Base-by-base conservation (phyloP, 805 yeast species). In the Candida maesae region DNA sequence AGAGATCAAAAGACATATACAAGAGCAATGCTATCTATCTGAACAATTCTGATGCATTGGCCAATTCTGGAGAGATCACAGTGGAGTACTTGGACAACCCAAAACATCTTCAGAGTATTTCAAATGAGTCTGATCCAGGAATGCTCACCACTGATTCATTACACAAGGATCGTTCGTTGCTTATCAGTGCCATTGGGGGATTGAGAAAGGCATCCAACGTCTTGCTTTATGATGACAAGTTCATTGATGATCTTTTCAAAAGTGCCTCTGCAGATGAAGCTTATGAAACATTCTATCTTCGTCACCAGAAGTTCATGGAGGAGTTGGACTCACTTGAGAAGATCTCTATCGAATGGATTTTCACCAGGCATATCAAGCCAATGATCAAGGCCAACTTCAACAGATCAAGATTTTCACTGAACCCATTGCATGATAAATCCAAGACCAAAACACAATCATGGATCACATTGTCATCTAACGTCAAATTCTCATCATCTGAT, bases 111-210 rank as follows among this genome's bases (percentile, higher is more conserved):
- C 50, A 58, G 26, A 58, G 65, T 7, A 60, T 70, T 16, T 61
- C 59, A 28, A 49, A 55, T 7, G 58, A 55, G 21, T 49, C 58
- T 6, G 72, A 65, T 34, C 74, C 75, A 1, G 71, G 72, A 13
- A 59, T 63, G 42, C 24, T 56, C 10, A 39, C 65, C 5, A 39
- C 50, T 5, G 48, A 47, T 12, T 26, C 34, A 3, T 28, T 34
- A 5, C 18, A 40, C 3, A 17, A n/a, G 6, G 33, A 40, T n/a
- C 39, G 56, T 12, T 58, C 68, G 2, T 35, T 68, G n/a, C 41
- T 68, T 27, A 46, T 68, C 15, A 55, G 70, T 21, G 68, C 72
- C 2, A 55, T 68, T 38, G 74, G 74, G 32, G 74, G 74, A 0
- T 45, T 69, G 15, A 60, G 71, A 38, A 70, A 68, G 41, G 59